A percentile compares a stretch with the other conserved stretches of the same genome.
Evolutionary conservation across 225 moss, liverwort and hornwort genomes (phyloP).

Genomic region (Bryum argenteum): DNA sequence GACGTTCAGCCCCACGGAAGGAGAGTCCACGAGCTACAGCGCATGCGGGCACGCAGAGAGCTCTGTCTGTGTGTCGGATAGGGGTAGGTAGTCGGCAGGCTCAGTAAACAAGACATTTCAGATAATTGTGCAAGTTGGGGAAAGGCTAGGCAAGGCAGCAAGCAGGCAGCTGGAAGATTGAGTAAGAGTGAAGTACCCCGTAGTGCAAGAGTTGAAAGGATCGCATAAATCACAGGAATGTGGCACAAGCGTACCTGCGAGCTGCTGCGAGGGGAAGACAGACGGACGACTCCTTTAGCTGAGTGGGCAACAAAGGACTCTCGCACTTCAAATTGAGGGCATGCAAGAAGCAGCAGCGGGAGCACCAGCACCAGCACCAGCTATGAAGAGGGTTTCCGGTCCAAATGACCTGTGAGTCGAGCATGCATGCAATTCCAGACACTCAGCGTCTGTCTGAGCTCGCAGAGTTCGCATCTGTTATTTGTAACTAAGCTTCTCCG

Average conservation of each 20-base stretch:
- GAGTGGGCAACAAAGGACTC: not conserved
- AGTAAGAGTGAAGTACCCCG: too few species aligned
- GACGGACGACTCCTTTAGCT: not conserved
- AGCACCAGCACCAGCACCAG: not conserved
- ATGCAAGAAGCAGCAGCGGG: too few species aligned
- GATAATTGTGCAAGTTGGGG: not conserved
- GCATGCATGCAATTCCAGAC: not conserved
- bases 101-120: not conserved
- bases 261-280: not conserved
- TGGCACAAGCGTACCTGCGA: constrained; percentile 13
- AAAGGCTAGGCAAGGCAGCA: not conserved
- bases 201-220: too few species aligned
- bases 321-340: not conserved
- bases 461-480: constrained; percentile 16
- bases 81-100: not conserved
- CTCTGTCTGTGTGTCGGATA: not conserved
- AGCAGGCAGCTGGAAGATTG: too few species aligned
- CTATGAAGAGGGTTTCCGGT: not conserved
- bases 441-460: not conserved
- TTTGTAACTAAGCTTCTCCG: constrained; percentile 9
- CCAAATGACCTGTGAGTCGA: constrained; percentile 2
- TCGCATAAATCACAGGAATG: not conserved
- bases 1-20: not conserved
- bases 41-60: not conserved
- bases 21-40: not conserved